Base-by-base conservation (phyloP, 2,329 filamentous ascomycete species). In the Lasiodiplodia sp. region DNA sequence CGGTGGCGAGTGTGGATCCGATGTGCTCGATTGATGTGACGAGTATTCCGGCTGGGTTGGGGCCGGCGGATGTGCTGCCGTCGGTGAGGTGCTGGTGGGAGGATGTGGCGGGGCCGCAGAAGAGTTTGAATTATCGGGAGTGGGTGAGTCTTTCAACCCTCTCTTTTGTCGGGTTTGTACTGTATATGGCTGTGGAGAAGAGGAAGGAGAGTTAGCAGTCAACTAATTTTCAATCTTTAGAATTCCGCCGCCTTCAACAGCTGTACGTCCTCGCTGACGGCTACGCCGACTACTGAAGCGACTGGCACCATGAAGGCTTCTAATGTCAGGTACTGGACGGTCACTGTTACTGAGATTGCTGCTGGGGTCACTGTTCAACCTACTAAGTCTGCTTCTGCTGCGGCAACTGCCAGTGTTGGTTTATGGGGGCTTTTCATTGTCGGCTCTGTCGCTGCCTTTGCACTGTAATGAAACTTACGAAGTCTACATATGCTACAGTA, bases 261-360 rank as follows among this genome's bases (percentile, higher is more conserved):
- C 40, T 63, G 58, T 16, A 6, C 21, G 16, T 14, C 40, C 2
- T 34, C 40, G 2, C 49, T 63, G 25, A 49, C 58, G 11, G 58
- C 58, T 5, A 49, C 58, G 6, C 58, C 38, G 23, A 58, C 55
- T 1, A 63, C 58, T 3, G n/a, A 49, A 12, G 23, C 14, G 12
- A 21, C 25, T 2, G 40, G 31, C 7, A 28, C 58, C 5, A 25
- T 18, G 1, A 7, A 11, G 6, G 3, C 58, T 4, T 14, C 38
- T 5, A 23, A 47, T 16, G 23, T 63, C 4, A n/a, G 23, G 10
- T 63, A 63, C 21, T 63, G 58, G 58, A 63, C 58, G 11, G 58
- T 63, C 16, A 63, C 58, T 3, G 58, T 63, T 4, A 63, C 58
- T 4, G 40, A 28, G 16, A 25, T 49, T 47, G 40, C 40, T 51